Conservation (phyloP, 2,329 filamentous ascomycete species). For the Periconia sp. region DNA sequence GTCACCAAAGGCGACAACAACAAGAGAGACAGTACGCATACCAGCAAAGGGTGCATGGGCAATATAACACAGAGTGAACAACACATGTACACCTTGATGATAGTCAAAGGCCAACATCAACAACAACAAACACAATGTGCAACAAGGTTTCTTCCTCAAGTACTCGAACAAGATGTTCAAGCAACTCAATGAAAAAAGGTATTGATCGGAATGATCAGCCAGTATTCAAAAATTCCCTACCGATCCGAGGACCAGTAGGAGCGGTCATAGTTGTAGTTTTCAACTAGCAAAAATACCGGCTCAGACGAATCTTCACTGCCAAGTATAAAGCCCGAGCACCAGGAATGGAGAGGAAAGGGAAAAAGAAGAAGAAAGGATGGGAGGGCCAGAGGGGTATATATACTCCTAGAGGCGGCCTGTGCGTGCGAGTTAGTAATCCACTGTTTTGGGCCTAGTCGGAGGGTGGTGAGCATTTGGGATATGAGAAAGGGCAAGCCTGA, state of each 20-base stretch:
- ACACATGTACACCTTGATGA: too few relatives aligned
- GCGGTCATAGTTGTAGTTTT: constrained; percentile 79
- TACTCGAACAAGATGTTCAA: background rate
- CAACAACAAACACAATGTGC: background rate
- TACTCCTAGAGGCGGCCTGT: background rate
- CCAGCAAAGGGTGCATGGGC: too few relatives aligned
- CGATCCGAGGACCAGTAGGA: constrained; percentile 70
- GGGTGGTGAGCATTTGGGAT: too few relatives aligned
- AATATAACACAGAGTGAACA: too few relatives aligned
- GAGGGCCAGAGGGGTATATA: background rate
- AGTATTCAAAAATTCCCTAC: constrained; percentile 77
- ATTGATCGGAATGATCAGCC: background rate
- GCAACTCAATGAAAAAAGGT: background rate
- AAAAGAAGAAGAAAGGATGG: background rate
- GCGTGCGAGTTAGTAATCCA: too few relatives aligned
- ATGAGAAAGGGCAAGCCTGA: too few relatives aligned
- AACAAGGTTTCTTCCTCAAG: background rate
- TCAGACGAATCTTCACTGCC: constrained; percentile 87
- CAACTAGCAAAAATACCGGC: constrained; percentile 87
- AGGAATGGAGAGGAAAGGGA: constrained; percentile 21
- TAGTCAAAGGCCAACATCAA: background rate
- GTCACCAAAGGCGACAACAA: too few relatives aligned
- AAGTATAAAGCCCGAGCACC: constrained; percentile 67
- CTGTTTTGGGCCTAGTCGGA: too few relatives aligned
- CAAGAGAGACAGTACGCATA: too few relatives aligned